Percentiles rank a stretch among this genome's conserved stretches.
phyloP scores from a whole-genome alignment of 371 early-diverging fungal species.

The Quaeritorhiza haematococci region DNA sequence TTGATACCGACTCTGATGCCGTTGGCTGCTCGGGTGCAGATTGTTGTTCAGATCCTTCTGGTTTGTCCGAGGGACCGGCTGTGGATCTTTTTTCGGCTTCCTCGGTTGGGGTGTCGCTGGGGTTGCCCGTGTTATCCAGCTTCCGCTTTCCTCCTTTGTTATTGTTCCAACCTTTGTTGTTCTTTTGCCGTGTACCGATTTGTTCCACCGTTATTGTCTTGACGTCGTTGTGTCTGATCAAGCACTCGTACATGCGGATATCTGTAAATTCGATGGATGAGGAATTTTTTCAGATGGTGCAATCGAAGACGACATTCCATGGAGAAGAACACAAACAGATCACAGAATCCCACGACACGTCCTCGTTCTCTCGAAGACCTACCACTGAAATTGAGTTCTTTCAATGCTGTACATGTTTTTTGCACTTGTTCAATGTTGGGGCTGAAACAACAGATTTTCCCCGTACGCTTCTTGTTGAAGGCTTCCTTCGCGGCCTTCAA shows the following conservation, averaged over 20 bases:
- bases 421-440: conserved; percentile 96
- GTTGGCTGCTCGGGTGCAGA: too few relatives aligned
- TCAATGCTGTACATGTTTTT: conserved; percentile 63
- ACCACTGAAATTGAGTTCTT: conserved; percentile 75
- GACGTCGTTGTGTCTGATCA: conserved; percentile 57
- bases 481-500: conserved; percentile 75
- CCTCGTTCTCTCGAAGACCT: too few relatives aligned
- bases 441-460: conserved; percentile 86
- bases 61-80: too few relatives aligned
- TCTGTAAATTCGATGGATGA: conserved; percentile 34
- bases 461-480: conserved; percentile 68
- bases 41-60: too few relatives aligned
- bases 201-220: conserved; percentile 37
- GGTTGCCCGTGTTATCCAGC: too few relatives aligned
- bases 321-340: not conserved
- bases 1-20: too few relatives aligned
- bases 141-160: conserved; percentile 9
- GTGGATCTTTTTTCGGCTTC: too few relatives aligned
- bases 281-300: too few relatives aligned
- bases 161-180: conserved; percentile 11
- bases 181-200: conserved; percentile 1
- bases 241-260: conserved; percentile 77
- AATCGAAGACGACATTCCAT: too few relatives aligned
- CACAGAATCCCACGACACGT: too few relatives aligned
- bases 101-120: too few relatives aligned